Conservation (phyloP, 148 eudicot genomes). For the Mesembryanthemum crystallinum region DNA sequence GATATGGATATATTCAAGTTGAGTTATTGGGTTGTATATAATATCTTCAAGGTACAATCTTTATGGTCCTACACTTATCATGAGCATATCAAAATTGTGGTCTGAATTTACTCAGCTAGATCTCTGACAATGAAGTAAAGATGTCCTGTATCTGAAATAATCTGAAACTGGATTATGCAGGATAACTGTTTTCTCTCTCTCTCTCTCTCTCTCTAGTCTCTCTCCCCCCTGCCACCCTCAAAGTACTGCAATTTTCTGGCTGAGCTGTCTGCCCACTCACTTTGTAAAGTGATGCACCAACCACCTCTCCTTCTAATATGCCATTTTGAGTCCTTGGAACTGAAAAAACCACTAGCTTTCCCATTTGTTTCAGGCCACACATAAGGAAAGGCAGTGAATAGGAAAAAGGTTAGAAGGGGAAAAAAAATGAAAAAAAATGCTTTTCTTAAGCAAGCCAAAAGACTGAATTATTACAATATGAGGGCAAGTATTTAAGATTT, state of each 20-base stretch:
- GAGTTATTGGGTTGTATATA: neutral
- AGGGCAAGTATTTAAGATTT: slow-evolving; percentile 13
- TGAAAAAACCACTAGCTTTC: slow-evolving; percentile 13
- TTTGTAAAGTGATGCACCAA: slow-evolving; percentile 20
- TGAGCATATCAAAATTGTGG: slow-evolving; percentile 42
- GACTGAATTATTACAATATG: neutral
- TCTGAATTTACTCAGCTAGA: slow-evolving; percentile 19
- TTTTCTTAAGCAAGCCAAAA: slow-evolving; percentile 8
- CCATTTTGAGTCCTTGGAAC: slow-evolving; percentile 10
- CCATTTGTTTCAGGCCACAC: slow-evolving; percentile 22
- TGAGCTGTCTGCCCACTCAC: slow-evolving; percentile 9
- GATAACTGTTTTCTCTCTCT: slow-evolving; percentile 16
- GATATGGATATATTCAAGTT: neutral
- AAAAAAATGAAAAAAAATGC: slow-evolving; percentile 9
- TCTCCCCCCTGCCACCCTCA: slow-evolving; percentile 1
- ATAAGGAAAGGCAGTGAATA: neutral
- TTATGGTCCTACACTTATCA: slow-evolving; percentile 20
- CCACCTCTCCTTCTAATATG: slow-evolving; percentile 13
- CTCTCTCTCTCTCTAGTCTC: slow-evolving; percentile 7
- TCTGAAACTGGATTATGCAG: slow-evolving; percentile 28
- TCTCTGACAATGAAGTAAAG: slow-evolving; percentile 4
- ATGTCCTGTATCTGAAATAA: slow-evolving; percentile 19
- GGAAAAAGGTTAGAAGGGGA: neutral
- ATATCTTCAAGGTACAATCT: slow-evolving; percentile 7
- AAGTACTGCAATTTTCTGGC: slow-evolving; percentile 15